Evolutionary conservation across 495 filamentous ascomycete species (phyloP).

Genomic region (Neohortaea acidophila): DNA sequence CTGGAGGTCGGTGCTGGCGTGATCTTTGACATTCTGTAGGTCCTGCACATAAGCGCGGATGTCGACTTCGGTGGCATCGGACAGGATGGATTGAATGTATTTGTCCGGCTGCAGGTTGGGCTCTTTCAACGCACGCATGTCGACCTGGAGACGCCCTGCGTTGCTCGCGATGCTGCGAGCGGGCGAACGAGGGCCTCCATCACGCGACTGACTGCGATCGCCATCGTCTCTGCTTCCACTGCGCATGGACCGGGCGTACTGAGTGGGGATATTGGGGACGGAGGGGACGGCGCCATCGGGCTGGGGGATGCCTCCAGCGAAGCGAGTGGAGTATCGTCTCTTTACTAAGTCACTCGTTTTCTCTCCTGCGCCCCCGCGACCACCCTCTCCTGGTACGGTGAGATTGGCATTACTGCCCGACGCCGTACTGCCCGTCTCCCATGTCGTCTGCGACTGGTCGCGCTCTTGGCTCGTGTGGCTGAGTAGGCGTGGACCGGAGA

Average conservation of each 20-base stretch:
- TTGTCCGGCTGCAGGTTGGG: slow-evolving; percentile 56
- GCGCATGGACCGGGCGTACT: slow-evolving; percentile 31
- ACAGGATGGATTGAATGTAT: slow-evolving; percentile 61
- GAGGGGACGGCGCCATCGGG: slow-evolving; percentile 45
- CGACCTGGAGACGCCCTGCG: slow-evolving; percentile 7
- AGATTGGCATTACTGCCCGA: slow-evolving; percentile 10
- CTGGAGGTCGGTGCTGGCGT: slow-evolving; percentile 78
- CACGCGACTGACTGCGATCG: slow-evolving; percentile 35
- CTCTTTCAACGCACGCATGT: slow-evolving; percentile 55
- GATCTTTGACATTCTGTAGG: slow-evolving; percentile 62
- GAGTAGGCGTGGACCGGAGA: slow-evolving; percentile 78
- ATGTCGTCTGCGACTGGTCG: slow-evolving; percentile 28
- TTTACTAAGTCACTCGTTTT: slow-evolving; percentile 89
- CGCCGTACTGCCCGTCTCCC: slow-evolving; percentile 9
- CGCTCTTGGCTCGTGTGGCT: slow-evolving; percentile 36
- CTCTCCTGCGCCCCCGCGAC: slow-evolving; percentile 9
- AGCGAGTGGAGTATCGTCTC: slow-evolving; percentile 79
- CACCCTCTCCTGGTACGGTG: slow-evolving; percentile 2
- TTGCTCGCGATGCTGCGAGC: neutral
- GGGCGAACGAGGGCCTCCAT: slow-evolving; percentile 10
- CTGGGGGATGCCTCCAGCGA: slow-evolving; percentile 42
- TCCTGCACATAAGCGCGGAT: slow-evolving; percentile 68
- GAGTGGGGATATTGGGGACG: slow-evolving; percentile 44
- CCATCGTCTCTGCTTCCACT: slow-evolving; percentile 30
- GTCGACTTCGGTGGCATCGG: slow-evolving; percentile 86